These are phyloP conservation scores for Pseudozyma tsukubaensis DNA, from an alignment of 1,284 basidiomycete genomes.

Conservation along the genomic window DNA sequence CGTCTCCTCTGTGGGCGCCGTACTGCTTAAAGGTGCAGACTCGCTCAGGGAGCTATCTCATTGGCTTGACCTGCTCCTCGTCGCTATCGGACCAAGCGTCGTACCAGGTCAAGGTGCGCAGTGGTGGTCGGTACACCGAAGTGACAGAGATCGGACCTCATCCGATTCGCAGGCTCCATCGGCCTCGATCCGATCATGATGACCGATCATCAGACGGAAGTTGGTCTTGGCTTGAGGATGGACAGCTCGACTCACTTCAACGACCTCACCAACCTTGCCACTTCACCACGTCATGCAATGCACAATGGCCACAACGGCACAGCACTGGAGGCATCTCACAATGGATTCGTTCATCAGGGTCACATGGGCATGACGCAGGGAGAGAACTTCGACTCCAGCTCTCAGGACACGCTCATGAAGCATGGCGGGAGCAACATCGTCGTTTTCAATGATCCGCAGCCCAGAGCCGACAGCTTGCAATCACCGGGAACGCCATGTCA, in stretches of 20 bases:
- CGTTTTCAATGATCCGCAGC: constrained; percentile 2
- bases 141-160: neutral
- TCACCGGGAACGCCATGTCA: neutral
- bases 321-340: neutral
- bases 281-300: constrained; percentile 9
- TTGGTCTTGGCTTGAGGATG: constrained; percentile 36
- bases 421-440: constrained; percentile 9
- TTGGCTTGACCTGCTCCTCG: no score
- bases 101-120: no score
- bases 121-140: no score
- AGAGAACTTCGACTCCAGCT: constrained; percentile 13
- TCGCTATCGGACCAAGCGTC: no score
- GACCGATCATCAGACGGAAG: constrained; percentile 8
- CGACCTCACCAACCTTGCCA: constrained; percentile 35
- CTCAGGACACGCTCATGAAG: constrained; percentile 23
- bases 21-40: no score
- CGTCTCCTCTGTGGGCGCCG: no score
- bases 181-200: constrained; percentile 10
- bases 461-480: neutral
- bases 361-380: constrained; percentile 5
- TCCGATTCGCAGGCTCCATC: neutral
- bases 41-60: no score
- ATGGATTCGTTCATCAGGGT: constrained; percentile 1
- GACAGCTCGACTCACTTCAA: constrained; percentile 25
- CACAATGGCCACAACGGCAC: neutral